These are phyloP conservation scores for Circinella umbellata DNA, from an alignment of 371 early-diverging fungal genomes.

Conservation along the genomic window DNA sequence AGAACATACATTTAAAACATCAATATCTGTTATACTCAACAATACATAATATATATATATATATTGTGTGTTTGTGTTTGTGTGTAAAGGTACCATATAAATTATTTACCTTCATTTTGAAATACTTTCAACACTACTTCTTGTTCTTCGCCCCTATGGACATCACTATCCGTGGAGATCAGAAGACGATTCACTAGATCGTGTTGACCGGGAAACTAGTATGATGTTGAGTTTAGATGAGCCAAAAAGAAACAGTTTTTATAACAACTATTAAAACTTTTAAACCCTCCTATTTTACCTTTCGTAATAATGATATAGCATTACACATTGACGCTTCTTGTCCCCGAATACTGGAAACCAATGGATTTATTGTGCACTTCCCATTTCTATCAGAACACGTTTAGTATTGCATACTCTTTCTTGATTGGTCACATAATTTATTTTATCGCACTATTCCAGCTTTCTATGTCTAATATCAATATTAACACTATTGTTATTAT, in stretches of 20 bases:
- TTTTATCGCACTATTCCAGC: too few species aligned
- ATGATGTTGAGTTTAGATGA: background rate
- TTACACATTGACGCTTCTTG: conserved; percentile 66
- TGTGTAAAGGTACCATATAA: too few species aligned
- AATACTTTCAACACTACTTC: conserved; percentile 67
- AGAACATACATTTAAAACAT: background rate
- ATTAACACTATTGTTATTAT: conserved; percentile 4
- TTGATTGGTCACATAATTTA: too few species aligned
- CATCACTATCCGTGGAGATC: conserved; percentile 40
- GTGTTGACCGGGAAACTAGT: conserved; percentile 74
- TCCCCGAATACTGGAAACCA: conserved; percentile 57
- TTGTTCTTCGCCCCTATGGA: conserved; percentile 64
- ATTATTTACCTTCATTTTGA: conserved; percentile 51
- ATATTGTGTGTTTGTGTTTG: too few species aligned
- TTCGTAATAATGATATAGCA: conserved; percentile 66
- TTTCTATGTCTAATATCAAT: background rate
- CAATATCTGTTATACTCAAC: too few species aligned
- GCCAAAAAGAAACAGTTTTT: conserved; percentile 3
- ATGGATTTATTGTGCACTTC: conserved; percentile 40
- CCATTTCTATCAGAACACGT: conserved; percentile 32
- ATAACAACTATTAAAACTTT: conserved; percentile 2
- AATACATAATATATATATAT: too few species aligned
- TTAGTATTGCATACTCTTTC: background rate
- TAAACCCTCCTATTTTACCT: conserved; percentile 37
- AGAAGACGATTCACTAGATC: conserved; percentile 67